A percentile compares a stretch with the other conserved stretches of the same genome.
Conservation (phyloP, 441 rosid genomes). For the Erodium moschatum region DNA sequence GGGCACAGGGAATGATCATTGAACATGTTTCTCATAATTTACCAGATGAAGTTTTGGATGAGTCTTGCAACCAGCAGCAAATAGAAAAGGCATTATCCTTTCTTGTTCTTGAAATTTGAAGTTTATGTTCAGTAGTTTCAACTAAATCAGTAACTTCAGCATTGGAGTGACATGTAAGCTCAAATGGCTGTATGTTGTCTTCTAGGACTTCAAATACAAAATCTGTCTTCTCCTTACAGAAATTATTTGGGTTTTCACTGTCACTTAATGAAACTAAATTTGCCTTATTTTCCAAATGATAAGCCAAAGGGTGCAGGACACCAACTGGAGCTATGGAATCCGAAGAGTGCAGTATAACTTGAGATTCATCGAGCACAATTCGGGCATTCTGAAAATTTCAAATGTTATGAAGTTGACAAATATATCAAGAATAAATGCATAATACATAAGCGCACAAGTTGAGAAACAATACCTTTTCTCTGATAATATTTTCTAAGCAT, state of each 20-base stretch:
- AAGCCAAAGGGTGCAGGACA: slow-evolving; percentile 63
- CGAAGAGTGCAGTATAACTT: slow-evolving; percentile 64
- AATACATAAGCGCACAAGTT: neutral
- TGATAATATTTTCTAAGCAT: neutral
- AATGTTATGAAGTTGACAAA: slow-evolving; percentile 23
- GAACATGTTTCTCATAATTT: slow-evolving; percentile 14
- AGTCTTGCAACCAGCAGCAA: slow-evolving; percentile 70
- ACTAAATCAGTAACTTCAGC: slow-evolving; percentile 29
- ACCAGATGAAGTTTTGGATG: slow-evolving; percentile 49
- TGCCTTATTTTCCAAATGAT: slow-evolving; percentile 63
- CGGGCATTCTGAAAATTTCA: slow-evolving; percentile 55
- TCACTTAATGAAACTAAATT: slow-evolving; percentile 21
- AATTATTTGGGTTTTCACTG: slow-evolving; percentile 19
- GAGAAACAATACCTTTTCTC: neutral
- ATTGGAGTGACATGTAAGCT: slow-evolving; percentile 24
- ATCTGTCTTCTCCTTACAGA: slow-evolving; percentile 29
- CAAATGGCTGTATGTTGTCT: slow-evolving; percentile 32
- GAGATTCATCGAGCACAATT: slow-evolving; percentile 71
- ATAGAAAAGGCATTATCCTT: slow-evolving; percentile 54
- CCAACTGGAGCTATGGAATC: slow-evolving; percentile 91
- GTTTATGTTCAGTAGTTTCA: slow-evolving; percentile 34
- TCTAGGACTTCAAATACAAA: slow-evolving; percentile 56
- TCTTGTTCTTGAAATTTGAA: slow-evolving; percentile 41
- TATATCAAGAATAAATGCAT: neutral
- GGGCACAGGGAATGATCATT: slow-evolving; percentile 11